A percentile compares a stretch with the other conserved stretches of the same genome.
These are phyloP conservation scores for Blepharisma stoltei DNA, from an alignment of 73 alveolate species.

Conservation along the genomic window DNA sequence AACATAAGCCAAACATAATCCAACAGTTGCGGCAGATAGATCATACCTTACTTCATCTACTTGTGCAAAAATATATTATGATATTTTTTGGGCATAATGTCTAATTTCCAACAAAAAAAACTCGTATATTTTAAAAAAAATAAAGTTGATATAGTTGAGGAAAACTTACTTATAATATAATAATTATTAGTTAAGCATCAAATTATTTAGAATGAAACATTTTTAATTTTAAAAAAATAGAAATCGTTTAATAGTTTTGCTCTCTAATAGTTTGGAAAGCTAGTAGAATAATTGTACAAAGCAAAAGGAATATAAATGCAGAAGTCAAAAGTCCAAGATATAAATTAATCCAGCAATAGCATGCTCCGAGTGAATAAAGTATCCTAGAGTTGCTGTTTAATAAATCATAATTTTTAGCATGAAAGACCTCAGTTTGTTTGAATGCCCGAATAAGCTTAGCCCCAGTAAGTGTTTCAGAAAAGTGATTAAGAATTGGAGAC, in stretches of 20 bases:
- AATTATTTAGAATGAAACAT: no score
- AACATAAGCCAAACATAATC: background rate
- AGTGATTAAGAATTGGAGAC: constrained; percentile 65
- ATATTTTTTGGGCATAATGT: no score
- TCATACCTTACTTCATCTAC: background rate
- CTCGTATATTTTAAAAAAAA: no score
- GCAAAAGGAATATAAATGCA: background rate
- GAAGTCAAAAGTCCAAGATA: background rate
- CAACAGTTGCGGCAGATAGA: background rate
- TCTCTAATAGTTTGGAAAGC: no score
- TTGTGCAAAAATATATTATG: no score
- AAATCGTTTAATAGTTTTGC: no score
- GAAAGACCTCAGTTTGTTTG: constrained; percentile 1
- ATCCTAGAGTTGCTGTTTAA: background rate
- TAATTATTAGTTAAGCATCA: no score
- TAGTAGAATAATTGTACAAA: background rate
- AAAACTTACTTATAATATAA: no score
- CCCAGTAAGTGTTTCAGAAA: constrained; percentile 73
- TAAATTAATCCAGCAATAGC: background rate
- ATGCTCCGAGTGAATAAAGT: background rate
- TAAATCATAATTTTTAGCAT: background rate
- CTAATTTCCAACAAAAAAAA: no score
- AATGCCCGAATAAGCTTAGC: constrained; percentile 70
- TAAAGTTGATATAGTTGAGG: no score
- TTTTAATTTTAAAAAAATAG: no score